phyloP scores from a whole-genome alignment of 805 yeast species.

The Ogataea ganodermae region DNA sequence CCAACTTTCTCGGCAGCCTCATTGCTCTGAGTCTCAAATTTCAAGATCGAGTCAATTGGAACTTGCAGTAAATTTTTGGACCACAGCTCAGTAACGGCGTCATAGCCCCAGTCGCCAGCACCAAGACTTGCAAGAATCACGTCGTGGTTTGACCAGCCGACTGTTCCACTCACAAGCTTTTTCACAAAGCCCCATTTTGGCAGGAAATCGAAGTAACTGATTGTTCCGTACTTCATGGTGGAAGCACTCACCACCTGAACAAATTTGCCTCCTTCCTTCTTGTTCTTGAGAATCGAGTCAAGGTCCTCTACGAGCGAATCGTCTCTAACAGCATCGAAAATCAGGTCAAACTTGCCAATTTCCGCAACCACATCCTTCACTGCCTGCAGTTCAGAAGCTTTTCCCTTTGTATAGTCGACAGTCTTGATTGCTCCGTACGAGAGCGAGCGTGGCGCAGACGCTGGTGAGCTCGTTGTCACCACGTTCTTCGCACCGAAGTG shows the following conservation, averaged over 20 bases:
- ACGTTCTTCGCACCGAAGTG: conserved; percentile 49
- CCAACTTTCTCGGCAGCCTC: conserved; percentile 51
- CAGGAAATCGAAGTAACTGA: conserved; percentile 27
- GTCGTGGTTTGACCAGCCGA: conserved; percentile 19
- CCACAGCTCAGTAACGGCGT: conserved; percentile 46
- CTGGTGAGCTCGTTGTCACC: conserved; percentile 51
- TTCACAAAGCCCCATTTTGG: conserved; percentile 25
- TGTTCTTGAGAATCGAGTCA: conserved; percentile 46
- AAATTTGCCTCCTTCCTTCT: conserved; percentile 49
- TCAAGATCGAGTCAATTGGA: conserved; percentile 54
- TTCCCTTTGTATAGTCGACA: conserved; percentile 57
- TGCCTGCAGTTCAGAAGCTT: conserved; percentile 38
- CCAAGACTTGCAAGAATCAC: conserved; percentile 8
- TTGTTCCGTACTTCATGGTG: conserved; percentile 38
- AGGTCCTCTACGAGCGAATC: conserved; percentile 47
- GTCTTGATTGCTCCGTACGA: conserved; percentile 56
- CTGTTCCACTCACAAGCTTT: conserved; percentile 12
- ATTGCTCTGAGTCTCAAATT: conserved; percentile 47
- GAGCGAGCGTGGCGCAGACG: conserved; percentile 27
- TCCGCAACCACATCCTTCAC: conserved; percentile 33
- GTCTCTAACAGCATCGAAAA: conserved; percentile 69
- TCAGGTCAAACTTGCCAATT: conserved; percentile 55
- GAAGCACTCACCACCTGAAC: conserved; percentile 60
- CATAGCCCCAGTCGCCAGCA: conserved; percentile 16
- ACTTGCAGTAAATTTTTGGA: conserved; percentile 46